These are phyloP conservation scores for Euclidium syriacum DNA, from an alignment of 345 rosid genomes.

Conservation along the genomic window DNA sequence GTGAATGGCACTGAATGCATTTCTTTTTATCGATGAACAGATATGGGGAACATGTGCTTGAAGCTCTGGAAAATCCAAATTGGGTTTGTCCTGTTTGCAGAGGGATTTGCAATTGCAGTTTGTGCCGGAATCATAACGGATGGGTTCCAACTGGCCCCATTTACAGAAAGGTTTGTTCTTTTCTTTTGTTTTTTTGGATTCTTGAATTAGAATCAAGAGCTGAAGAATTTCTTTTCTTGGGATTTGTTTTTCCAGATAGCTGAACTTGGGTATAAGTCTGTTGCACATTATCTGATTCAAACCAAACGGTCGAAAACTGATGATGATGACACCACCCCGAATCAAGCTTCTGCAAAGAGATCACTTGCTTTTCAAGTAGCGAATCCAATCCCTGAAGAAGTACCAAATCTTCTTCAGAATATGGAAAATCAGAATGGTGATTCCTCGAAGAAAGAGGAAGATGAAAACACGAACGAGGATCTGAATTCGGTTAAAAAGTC, in stretches of 20 bases:
- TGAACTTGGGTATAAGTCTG: slow-evolving; percentile 75
- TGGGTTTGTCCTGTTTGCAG: slow-evolving; percentile 89
- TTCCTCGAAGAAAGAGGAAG: slow-evolving; percentile 12
- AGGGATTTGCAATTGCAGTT: slow-evolving; percentile 92
- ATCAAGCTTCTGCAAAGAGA: slow-evolving; percentile 58
- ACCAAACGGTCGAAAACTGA: slow-evolving; percentile 33
- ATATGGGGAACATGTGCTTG: slow-evolving; percentile 91
- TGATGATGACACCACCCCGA: slow-evolving; percentile 23
- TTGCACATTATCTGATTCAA: slow-evolving; percentile 87
- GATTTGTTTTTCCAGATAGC: slow-evolving; percentile 44
- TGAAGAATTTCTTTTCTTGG: slow-evolving; percentile 14
- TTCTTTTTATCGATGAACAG: slow-evolving; percentile 29
- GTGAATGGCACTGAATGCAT: neutral
- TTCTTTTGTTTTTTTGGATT: neutral
- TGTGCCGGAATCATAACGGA: slow-evolving; percentile 79
- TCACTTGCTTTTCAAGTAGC: slow-evolving; percentile 49
- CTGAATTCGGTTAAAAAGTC: slow-evolving; percentile 4
- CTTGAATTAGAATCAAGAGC: neutral
- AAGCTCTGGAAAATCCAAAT: slow-evolving; percentile 69
- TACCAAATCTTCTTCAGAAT: neutral
- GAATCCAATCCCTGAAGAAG: slow-evolving; percentile 20
- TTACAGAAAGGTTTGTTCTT: slow-evolving; percentile 52
- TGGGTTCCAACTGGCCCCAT: slow-evolving; percentile 78
- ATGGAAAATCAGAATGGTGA: neutral
- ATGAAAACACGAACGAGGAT: slow-evolving; percentile 3